phyloP scores from a whole-genome alignment of 176 grass and related monocot species.

The Oryza brachyantha region DNA sequence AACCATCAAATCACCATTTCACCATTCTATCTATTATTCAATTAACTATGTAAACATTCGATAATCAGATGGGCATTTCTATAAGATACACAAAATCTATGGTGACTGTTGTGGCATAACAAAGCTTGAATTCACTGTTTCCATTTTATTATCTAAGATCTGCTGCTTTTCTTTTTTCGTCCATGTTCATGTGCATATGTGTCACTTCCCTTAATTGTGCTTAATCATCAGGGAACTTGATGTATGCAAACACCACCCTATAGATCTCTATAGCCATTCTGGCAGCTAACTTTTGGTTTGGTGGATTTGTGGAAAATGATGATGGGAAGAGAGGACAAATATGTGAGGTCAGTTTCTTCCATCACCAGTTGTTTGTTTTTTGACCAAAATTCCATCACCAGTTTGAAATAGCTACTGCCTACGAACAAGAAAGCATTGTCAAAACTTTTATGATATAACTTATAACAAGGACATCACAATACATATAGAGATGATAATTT shows the following conservation, averaged over 20 bases:
- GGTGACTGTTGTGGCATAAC: neutral
- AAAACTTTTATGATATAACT: neutral
- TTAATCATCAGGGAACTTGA: constrained; percentile 2
- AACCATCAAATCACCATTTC: neutral
- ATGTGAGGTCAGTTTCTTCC: constrained; percentile 41
- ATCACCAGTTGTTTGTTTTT: neutral
- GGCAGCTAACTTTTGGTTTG: neutral
- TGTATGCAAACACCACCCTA: neutral
- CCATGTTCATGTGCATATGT: neutral
- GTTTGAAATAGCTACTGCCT: constrained; percentile 5
- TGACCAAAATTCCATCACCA: neutral
- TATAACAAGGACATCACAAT: neutral
- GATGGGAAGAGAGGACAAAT: constrained; percentile 41
- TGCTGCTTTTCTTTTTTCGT: neutral
- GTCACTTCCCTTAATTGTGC: neutral
- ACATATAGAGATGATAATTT: neutral
- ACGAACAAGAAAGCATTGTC: neutral
- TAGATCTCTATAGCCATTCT: neutral
- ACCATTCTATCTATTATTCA: neutral
- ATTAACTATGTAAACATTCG: neutral
- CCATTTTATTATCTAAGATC: neutral
- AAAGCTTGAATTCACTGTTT: neutral
- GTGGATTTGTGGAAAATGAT: constrained; percentile 8
- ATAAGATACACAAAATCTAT: neutral
- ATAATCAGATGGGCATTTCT: neutral